Evolutionary conservation across 805 yeast genomes (phyloP), one percentile per base, ranked within the genome.

Genomic region (Cyberlindnera xishuangbannaensis): DNA sequence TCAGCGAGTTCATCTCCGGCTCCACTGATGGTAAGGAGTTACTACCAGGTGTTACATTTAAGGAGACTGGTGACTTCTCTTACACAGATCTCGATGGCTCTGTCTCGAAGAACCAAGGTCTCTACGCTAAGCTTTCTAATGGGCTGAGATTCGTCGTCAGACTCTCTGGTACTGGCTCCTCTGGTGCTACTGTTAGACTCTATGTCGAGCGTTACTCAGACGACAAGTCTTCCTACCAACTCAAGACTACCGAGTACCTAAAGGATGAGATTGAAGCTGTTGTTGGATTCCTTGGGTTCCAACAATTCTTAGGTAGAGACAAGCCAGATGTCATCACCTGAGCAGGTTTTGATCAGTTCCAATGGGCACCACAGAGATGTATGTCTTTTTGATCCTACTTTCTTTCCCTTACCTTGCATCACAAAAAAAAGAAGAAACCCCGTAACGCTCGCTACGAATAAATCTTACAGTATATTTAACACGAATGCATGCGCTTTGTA

Each of bases 51-150:
- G 72, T 73, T 1, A 68, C 59, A 10, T 83, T 90, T 25, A 58
- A 59, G 11, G 92, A 85, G 45, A 85, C 87, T 28, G 96, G 78
- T 39, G 87, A 92, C 62, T 90, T 90, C 63, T 71, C 83, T 17
- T 90, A 90, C 67, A 88, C 95, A 13, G 97, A 92, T 57, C 67
- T 90, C 37, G 97, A 92, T 59, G 97, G 97, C 19, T 78, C 90
- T 2, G 87, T 90, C 6, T 83, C 95, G 4, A 53, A 59, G 5
- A 76, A 87, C 53, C 98, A 90, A 67, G 98, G 98, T 23, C 71
- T 92, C 33, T 88, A 67, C 51, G 80, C 87, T 44, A 87, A 82
- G 61, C 72, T 87, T 43, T 73, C 72, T 31, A 78, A 78, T 50
- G 96, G 97, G 6, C 71, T 83, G 40, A 76, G 97, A 58, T 76